Percentiles rank a stretch among this genome's conserved stretches.
phyloP scores from a whole-genome alignment of 2,329 filamentous ascomycete genomes.

The Exophiala mesophila region DNA sequence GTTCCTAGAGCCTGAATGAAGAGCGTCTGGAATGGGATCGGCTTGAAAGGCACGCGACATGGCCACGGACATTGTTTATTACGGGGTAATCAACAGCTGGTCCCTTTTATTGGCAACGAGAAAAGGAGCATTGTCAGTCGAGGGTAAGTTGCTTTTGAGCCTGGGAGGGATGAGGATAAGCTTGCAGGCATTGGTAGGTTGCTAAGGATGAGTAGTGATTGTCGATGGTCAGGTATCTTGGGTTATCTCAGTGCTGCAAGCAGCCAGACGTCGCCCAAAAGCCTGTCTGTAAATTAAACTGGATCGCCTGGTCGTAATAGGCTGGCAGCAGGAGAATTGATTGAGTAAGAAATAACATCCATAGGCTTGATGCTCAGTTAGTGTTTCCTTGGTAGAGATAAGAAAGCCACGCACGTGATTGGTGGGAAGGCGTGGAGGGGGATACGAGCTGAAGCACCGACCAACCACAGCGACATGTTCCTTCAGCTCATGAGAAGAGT shows the following conservation, averaged over 20 bases:
- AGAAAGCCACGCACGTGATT: constrained; percentile 11
- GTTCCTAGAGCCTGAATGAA: constrained; percentile 4
- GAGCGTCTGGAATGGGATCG: constrained; percentile 9
- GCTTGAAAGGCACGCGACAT: constrained; percentile 15
- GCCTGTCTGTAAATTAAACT: background rate
- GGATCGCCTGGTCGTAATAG: background rate
- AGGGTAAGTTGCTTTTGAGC: background rate
- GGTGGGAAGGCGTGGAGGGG: background rate
- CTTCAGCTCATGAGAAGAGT: background rate
- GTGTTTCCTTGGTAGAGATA: constrained; percentile 13
- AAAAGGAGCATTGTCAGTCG: constrained; percentile 7
- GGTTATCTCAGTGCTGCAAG: background rate
- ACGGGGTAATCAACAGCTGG: constrained; percentile 7
- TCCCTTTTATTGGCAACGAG: constrained; percentile 14
- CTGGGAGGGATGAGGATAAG: constrained; percentile 1
- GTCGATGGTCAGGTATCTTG: background rate
- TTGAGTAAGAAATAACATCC: constrained; percentile 21
- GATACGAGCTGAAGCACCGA: background rate
- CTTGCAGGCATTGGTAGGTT: background rate
- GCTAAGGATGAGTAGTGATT: background rate
- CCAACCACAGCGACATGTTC: background rate
- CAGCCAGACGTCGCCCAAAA: background rate
- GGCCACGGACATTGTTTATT: constrained; percentile 20
- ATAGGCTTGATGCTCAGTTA: constrained; percentile 6
- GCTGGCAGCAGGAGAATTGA: constrained; percentile 16